Base-by-base conservation (phyloP, 2,329 filamentous ascomycete species). In the Pseudocercospora pini-densiflorae region DNA sequence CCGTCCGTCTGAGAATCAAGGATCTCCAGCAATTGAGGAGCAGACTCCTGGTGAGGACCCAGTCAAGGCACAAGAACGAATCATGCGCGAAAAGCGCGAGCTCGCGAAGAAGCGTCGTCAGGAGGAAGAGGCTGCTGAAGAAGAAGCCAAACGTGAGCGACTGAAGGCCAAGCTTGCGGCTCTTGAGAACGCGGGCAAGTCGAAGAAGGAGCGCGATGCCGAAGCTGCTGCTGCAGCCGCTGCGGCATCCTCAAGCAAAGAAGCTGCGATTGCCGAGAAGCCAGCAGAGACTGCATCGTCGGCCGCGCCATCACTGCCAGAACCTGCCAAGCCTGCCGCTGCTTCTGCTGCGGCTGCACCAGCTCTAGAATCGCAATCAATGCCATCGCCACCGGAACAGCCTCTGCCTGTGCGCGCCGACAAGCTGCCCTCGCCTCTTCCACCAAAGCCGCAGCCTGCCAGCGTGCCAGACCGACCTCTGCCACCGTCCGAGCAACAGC, bases 21-120 rank as follows among this genome's bases (percentile, higher is more conserved):
- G 49, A 21, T 16, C 62, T 49, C 19, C 65, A 7, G 62, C 68
- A 29, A 61, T 51, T 14, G 68, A 70, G 21, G 53, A 68, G 0
- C 66, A 61, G 4, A 59, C 62, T 8, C 66, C 66, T 16, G 83
- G 88, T 45, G 88, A 91, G 65, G 80, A 84, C 84, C 70, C 88
- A 83, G 77, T 87, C 81, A 74, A 90, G 87, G 80, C 91, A 82
- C 85, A 91, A 84, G 79, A 86, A 76, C 84, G 85, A 33, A 81
- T 77, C 10, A 77, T 72, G 79, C 78, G 70, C 24, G 81, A 81
- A 64, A 83, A 80, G 73, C 76, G 78, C 16, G 74, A 77, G 61
- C 67, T 65, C 19, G 74, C 73, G 12, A 70, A 67, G 33, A 73
- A 74, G 68, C 71, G 73, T 21, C 71, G 73, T 9, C 60, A 71